Conservation (phyloP, 1,284 basidiomycete species). For the Ganoderma boninense region DNA sequence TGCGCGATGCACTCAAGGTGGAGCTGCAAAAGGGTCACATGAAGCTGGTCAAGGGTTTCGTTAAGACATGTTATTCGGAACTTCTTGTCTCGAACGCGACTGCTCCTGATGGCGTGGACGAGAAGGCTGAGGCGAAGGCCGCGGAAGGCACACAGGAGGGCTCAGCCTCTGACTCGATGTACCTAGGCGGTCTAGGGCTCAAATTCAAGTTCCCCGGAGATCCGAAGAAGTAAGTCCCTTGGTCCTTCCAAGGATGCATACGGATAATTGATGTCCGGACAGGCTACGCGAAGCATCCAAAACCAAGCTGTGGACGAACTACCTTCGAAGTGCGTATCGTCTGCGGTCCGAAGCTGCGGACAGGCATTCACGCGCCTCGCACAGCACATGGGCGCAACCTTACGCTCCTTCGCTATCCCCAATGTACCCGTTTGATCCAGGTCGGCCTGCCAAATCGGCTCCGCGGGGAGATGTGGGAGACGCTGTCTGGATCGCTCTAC, state of each 20-base stretch:
- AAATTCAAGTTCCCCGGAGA: constrained; percentile 94
- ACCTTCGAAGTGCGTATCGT: constrained; percentile 74
- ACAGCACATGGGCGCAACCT: constrained; percentile 88
- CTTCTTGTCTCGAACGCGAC: constrained; percentile 67
- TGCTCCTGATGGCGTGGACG: constrained; percentile 74
- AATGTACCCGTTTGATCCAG: constrained; percentile 95
- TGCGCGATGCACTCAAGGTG: constrained; percentile 90
- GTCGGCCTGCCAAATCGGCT: constrained; percentile 96
- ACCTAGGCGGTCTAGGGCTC: constrained; percentile 88
- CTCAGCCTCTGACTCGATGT: constrained; percentile 66
- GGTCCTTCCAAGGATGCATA: background rate
- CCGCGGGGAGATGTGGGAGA: constrained; percentile 98
- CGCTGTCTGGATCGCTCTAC: constrained; percentile 93
- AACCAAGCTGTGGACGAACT: constrained; percentile 95
- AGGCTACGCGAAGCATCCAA: constrained; percentile 96
- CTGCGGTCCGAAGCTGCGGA: background rate
- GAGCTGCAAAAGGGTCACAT: constrained; percentile 90
- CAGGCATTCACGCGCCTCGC: constrained; percentile 14
- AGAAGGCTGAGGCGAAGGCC: constrained; percentile 68
- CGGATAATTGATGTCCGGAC: constrained; percentile 2
- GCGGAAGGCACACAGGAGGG: constrained; percentile 66
- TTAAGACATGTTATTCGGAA: constrained; percentile 95
- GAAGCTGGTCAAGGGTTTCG: constrained; percentile 93
- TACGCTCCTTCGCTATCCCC: constrained; percentile 94
- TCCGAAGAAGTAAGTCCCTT: constrained; percentile 79